Evolutionary conservation across 1,284 basidiomycete genomes (phyloP).

Genomic region (Moesziomyces antarcticus): DNA sequence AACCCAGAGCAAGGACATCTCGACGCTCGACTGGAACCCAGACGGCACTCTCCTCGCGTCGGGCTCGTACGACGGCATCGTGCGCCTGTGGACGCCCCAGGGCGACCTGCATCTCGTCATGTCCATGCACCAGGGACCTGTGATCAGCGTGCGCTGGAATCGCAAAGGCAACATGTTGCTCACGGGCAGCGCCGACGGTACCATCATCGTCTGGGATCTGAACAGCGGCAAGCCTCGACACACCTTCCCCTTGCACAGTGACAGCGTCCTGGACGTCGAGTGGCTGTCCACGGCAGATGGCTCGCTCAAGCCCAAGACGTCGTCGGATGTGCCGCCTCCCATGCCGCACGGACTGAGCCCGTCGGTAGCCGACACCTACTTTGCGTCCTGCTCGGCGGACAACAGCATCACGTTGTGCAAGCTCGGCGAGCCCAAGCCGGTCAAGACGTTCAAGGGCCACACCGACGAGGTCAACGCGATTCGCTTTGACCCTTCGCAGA

Average conservation of each 20-base stretch:
- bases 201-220: conserved; percentile 67
- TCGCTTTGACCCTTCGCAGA: conserved; percentile 65
- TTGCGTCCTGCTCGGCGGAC: conserved; percentile 66
- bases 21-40: conserved; percentile 67
- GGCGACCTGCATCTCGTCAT: conserved; percentile 67
- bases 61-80: conserved; percentile 67
- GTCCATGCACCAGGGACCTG: conserved; percentile 68
- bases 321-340: conserved; percentile 39
- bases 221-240: conserved; percentile 64
- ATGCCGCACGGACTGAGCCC: conserved; percentile 51
- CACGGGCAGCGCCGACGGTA: conserved; percentile 64
- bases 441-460: conserved; percentile 63
- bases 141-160: conserved; percentile 67
- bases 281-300: conserved; percentile 60
- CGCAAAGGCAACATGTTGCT: conserved; percentile 64
- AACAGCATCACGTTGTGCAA: conserved; percentile 64
- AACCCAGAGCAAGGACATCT: conserved; percentile 65
- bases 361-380: conserved; percentile 55
- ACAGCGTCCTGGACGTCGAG: conserved; percentile 65
- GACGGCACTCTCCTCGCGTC: conserved; percentile 66
- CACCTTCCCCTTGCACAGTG: conserved; percentile 63
- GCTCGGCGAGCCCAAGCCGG: conserved; percentile 63
- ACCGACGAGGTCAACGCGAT: conserved; percentile 67
- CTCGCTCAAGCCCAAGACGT: conserved; percentile 35
- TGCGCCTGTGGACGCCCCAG: conserved; percentile 67